Percentiles rank a stretch among this genome's conserved stretches.
Conservation (phyloP, 1,284 basidiomycete genomes). For the Stygiomarasmius scandens region DNA sequence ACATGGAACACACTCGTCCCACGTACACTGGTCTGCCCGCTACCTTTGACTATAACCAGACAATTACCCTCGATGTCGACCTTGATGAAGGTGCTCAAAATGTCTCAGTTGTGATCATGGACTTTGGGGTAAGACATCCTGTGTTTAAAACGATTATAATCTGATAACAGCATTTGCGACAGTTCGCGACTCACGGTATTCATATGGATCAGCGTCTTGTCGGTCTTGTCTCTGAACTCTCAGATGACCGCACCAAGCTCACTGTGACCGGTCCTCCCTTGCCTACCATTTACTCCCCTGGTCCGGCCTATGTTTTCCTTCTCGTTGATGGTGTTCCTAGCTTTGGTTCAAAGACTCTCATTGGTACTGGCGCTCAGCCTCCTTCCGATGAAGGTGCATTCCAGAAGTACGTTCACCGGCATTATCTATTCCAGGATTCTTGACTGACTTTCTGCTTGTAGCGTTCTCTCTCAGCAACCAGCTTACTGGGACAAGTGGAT, state of each 20-base stretch:
- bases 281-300: slow-evolving; percentile 50
- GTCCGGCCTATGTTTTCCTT: slow-evolving; percentile 58
- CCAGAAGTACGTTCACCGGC: slow-evolving; percentile 13
- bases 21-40: slow-evolving; percentile 49
- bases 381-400: slow-evolving; percentile 20
- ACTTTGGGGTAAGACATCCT: slow-evolving; percentile 36
- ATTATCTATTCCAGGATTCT: background rate
- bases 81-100: slow-evolving; percentile 18
- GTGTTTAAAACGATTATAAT: too few relatives aligned
- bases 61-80: slow-evolving; percentile 17
- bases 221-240: slow-evolving; percentile 36
- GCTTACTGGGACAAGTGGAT: slow-evolving; percentile 28
- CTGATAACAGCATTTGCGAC: too few relatives aligned
- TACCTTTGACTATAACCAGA: slow-evolving; percentile 26
- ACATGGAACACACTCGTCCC: slow-evolving; percentile 44
- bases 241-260: slow-evolving; percentile 33
- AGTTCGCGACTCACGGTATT: slow-evolving; percentile 50
- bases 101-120: slow-evolving; percentile 42
- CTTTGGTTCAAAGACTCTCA: slow-evolving; percentile 20
- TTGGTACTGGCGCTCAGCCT: slow-evolving; percentile 20
- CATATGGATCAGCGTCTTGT: slow-evolving; percentile 54
- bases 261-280: slow-evolving; percentile 44
- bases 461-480: slow-evolving; percentile 24
- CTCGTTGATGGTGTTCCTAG: slow-evolving; percentile 41
- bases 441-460: slow-evolving; percentile 7